A percentile compares a stretch with the other conserved stretches of the same genome.
Conservation (phyloP, 371 early-diverging fungal genomes). For the Lichtheimia ornata region DNA sequence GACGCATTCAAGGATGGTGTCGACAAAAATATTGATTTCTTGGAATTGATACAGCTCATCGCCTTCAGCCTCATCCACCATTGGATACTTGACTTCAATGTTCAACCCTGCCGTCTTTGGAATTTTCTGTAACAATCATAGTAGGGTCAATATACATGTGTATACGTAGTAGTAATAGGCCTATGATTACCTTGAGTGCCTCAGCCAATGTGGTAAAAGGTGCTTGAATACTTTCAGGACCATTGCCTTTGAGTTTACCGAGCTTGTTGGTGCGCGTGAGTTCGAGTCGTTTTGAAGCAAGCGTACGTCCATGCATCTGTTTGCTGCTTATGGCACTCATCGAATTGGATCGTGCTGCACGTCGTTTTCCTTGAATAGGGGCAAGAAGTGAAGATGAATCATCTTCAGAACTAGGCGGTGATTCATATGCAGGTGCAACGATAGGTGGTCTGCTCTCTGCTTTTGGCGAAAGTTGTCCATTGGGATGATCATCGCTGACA, state of each 20-base stretch:
- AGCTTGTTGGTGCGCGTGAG: constrained; percentile 38
- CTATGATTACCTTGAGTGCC: constrained; percentile 67
- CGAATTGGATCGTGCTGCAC: constrained; percentile 54
- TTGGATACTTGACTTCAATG: constrained; percentile 97
- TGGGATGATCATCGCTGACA: constrained; percentile 30
- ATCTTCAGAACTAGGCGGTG: not conserved
- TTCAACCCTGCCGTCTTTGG: constrained; percentile 87
- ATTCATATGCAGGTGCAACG: not conserved
- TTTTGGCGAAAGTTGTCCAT: not conserved
- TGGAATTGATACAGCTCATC: constrained; percentile 60
- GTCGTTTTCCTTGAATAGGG: not conserved
- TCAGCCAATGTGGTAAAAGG: constrained; percentile 86
- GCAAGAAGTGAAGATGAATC: not conserved
- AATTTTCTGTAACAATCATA: constrained; percentile 47
- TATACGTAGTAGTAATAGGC: no score
- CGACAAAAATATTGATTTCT: constrained; percentile 89
- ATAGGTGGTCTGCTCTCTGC: not conserved
- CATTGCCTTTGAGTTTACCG: constrained; percentile 67
- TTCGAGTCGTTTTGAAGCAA: constrained; percentile 28
- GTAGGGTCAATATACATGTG: constrained; percentile 9
- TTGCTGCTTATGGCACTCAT: constrained; percentile 43
- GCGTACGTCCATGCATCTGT: constrained; percentile 16
- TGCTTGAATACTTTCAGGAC: constrained; percentile 72
- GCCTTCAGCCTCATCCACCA: constrained; percentile 84
- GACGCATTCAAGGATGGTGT: constrained; percentile 80